Evolutionary conservation across 2,329 filamentous ascomycete genomes (phyloP).

Genomic region (Botrytis porri): DNA sequence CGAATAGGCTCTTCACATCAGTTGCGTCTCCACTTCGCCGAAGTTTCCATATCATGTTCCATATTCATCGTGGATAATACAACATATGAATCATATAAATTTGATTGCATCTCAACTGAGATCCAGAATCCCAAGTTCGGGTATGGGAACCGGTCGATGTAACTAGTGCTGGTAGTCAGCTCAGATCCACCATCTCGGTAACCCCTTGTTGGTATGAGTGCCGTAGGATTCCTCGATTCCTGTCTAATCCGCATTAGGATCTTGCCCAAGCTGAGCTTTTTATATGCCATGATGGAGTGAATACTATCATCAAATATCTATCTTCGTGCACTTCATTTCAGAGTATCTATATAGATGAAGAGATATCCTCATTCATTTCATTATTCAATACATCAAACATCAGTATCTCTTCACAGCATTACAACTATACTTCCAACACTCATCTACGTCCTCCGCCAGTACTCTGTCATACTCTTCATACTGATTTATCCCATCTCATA

Average conservation of each 20-base stretch:
- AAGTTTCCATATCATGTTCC: not conserved
- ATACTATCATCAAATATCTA: constrained; percentile 3
- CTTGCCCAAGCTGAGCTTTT: constrained; percentile 7
- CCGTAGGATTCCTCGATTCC: constrained; percentile 13
- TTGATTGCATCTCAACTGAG: not conserved
- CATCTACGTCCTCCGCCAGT: not conserved
- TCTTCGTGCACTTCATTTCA: constrained; percentile 7
- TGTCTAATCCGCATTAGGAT: constrained; percentile 12
- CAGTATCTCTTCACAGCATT: not conserved
- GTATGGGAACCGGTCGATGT: constrained; percentile 14
- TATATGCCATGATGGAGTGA: not conserved
- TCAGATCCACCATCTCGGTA: constrained; percentile 12
- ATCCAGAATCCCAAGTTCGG: not conserved
- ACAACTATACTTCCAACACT: not conserved
- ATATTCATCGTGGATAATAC: not conserved
- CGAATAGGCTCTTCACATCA: not conserved
- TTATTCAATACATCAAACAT: not conserved
- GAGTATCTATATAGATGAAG: constrained; percentile 8
- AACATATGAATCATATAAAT: not conserved
- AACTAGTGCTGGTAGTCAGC: constrained; percentile 16
- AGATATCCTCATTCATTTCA: not conserved
- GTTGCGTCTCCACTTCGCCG: not conserved
- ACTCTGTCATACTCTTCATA: not conserved
- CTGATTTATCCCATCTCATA: not conserved
- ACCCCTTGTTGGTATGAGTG: not conserved